A percentile compares a stretch with the other conserved stretches of the same genome.
Conservation (phyloP, 345 rosid species). For the Punica granatum region DNA sequence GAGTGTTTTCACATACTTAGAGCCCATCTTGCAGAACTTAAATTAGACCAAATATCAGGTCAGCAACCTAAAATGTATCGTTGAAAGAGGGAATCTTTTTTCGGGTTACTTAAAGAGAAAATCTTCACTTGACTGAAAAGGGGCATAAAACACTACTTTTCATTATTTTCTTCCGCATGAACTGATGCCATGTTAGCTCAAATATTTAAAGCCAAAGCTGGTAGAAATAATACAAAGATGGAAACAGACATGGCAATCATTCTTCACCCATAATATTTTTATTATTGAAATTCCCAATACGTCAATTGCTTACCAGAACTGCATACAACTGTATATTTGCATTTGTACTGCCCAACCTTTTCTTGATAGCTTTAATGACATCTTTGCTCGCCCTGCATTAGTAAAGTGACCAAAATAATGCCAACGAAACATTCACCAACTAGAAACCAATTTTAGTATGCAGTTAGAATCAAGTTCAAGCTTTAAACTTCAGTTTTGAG, state of each 20-base stretch:
- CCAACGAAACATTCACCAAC: background rate
- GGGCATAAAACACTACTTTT: background rate
- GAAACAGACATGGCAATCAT: background rate
- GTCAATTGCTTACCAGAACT: conserved; percentile 49
- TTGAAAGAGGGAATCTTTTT: too few relatives aligned
- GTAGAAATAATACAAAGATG: background rate
- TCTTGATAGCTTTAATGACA: conserved; percentile 83
- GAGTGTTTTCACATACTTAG: background rate
- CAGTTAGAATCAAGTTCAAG: background rate
- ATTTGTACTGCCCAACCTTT: conserved; percentile 68
- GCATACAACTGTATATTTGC: conserved; percentile 61
- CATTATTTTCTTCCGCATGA: background rate
- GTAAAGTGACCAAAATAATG: conserved; percentile 3
- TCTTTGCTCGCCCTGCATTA: conserved; percentile 68
- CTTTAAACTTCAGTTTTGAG: background rate
- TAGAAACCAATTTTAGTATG: background rate
- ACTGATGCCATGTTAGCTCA: background rate
- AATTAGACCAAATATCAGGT: background rate
- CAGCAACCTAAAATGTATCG: background rate
- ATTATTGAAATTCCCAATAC: background rate
- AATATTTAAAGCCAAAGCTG: background rate
- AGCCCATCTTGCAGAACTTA: background rate
- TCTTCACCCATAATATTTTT: background rate
- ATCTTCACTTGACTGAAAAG: background rate
- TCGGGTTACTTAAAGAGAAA: too few relatives aligned